Base-by-base conservation (phyloP, 2,329 filamentous ascomycete species). In the Colletotrichum horii region DNA sequence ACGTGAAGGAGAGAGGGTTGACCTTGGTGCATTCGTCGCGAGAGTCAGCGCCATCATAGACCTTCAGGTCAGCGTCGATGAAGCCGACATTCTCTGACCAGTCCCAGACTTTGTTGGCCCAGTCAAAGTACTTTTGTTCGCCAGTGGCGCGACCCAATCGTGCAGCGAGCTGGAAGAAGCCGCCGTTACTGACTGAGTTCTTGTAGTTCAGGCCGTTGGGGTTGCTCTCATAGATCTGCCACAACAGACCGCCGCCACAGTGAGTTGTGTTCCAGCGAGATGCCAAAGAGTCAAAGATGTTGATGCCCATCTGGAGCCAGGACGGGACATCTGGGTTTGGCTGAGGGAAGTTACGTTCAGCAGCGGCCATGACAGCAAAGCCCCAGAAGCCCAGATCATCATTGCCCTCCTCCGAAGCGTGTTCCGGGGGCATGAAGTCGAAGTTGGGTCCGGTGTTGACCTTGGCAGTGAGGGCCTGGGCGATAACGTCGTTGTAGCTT, bases 201-300 rank as follows among this genome's bases (percentile, higher is more conserved):
- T 96, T 97, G 89, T 97, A 97, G 80, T 92, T 89, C 82, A 96
- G 93, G 16, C 95, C 95, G 77, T 92, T 92, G 62, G 87, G 86
- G 82, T 97, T 96, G 79, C 90, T 91, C 2, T 89, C 85, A 82
- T 93, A 96, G 78, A 98, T 95, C 86, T 98, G 95, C 94, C 94
- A 96, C 72, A 91, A 88, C 62, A 97, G 85, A 6, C 95, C 95
- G 76, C 95, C 95, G 30, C 88, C 88, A 80, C 95, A 97, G 52
- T 86, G 84, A 0, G 87, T 85, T 1, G 85, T 88, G 81, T 96
- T 92, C 95, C 95, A 97, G 61, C 95, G 91, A 26, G 83, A 83
- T 7, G 88, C 89, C 80, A 96, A 93, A 58, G 90, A 89, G 82
- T 96, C 92, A 88, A 95, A 97, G 36, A 94, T 90, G 78, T 94